A percentile compares a stretch with the other conserved stretches of the same genome.
These are phyloP conservation scores for Amauroascus verrucosus DNA, from an alignment of 2,329 filamentous ascomycete species.

Conservation along the genomic window DNA sequence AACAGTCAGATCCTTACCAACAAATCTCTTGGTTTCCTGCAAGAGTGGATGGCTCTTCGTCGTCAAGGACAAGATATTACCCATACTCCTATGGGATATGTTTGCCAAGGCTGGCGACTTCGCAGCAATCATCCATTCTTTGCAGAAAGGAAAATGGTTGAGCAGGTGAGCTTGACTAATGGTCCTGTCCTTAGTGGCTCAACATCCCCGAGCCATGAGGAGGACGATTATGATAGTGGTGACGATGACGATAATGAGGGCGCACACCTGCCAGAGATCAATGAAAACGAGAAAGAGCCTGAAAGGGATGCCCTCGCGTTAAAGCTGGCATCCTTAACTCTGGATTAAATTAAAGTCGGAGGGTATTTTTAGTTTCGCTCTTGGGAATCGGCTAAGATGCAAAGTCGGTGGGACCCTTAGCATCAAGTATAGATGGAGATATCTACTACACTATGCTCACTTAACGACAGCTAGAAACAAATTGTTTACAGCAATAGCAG, in stretches of 20 bases:
- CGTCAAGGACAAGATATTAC: slow-evolving; percentile 29
- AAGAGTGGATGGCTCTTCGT: slow-evolving; percentile 26
- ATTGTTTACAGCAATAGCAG: too few relatives aligned
- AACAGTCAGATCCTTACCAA: not conserved
- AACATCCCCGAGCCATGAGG: not conserved
- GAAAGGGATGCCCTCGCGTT: not conserved
- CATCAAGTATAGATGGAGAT: too few relatives aligned
- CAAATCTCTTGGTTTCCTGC: slow-evolving; percentile 22
- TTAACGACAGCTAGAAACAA: too few relatives aligned
- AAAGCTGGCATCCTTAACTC: not conserved
- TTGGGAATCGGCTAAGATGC: too few relatives aligned
- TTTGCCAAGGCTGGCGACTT: slow-evolving; percentile 24
- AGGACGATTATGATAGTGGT: not conserved
- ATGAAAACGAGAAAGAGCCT: not conserved
- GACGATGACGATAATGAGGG: not conserved
- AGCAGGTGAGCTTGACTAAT: not conserved
- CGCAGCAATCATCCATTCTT: slow-evolving; percentile 25
- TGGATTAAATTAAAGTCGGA: too few relatives aligned
- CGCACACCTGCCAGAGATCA: not conserved
- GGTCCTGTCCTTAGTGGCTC: not conserved
- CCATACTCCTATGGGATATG: slow-evolving; percentile 29
- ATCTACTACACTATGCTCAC: too few relatives aligned
- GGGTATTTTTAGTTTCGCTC: too few relatives aligned
- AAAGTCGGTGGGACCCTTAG: too few relatives aligned
- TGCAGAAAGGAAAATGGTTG: not conserved